Percentiles rank a stretch among this genome's conserved stretches.
Conservation (phyloP, 192 early-diverging fungal species). For the Jimgerdemannia flammicorona region DNA sequence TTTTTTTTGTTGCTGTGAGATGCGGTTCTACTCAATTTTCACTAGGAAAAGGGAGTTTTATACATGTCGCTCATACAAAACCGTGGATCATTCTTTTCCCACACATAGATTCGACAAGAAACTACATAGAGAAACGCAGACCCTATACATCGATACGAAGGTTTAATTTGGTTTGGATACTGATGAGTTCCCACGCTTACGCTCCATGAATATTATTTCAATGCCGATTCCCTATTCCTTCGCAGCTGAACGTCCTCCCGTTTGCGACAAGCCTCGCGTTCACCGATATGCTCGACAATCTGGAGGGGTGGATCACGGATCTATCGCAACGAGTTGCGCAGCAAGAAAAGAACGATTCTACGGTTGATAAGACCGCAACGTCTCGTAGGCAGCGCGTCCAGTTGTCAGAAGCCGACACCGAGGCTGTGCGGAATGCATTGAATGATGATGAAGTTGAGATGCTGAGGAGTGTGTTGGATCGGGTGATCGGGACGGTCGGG, state of each 20-base stretch:
- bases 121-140: slow-evolving; percentile 27
- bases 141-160: slow-evolving; percentile 45
- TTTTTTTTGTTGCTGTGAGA: too few species aligned
- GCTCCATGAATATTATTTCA: not conserved
- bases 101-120: slow-evolving; percentile 46
- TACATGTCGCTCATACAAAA: not conserved
- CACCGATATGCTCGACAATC: not conserved
- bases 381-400: slow-evolving; percentile 7
- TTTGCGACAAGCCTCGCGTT: slow-evolving; percentile 25
- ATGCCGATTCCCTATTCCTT: not conserved
- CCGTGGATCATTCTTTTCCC: not conserved
- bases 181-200: not conserved
- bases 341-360: not conserved
- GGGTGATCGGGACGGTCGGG: not conserved
- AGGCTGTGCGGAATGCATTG: slow-evolving; percentile 31
- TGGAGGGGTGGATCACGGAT: not conserved
- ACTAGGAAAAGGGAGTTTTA: too few species aligned
- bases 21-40: too few species aligned
- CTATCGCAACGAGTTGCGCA: not conserved
- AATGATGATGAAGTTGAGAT: slow-evolving; percentile 28
- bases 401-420: slow-evolving; percentile 23
- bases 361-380: not conserved
- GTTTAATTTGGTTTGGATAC: slow-evolving; percentile 14
- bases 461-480: slow-evolving; percentile 25
- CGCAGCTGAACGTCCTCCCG: slow-evolving; percentile 29